These are phyloP conservation scores for Sugiyamaella smithiae DNA, from an alignment of 805 yeast genomes.

Conservation along the genomic window DNA sequence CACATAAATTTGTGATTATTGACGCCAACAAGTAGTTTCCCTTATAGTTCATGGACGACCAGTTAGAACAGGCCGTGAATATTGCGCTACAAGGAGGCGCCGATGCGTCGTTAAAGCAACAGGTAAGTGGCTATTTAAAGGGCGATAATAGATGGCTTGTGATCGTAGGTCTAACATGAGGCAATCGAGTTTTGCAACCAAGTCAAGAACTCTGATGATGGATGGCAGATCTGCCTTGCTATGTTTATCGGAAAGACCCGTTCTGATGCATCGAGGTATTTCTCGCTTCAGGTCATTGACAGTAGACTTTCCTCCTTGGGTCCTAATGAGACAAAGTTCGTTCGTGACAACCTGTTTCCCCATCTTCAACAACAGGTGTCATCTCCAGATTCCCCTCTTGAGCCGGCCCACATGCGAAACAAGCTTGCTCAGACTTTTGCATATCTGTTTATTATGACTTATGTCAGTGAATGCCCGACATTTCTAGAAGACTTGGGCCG, in stretches of 20 bases:
- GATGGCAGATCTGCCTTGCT: conserved; percentile 47
- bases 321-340: conserved; percentile 44
- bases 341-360: conserved; percentile 49
- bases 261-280: conserved; percentile 59
- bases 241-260: conserved; percentile 39
- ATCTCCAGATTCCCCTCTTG: conserved; percentile 22
- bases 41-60: conserved; percentile 40
- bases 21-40: neutral
- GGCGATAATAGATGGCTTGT: no score
- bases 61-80: conserved; percentile 84
- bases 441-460: conserved; percentile 48
- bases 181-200: conserved; percentile 46
- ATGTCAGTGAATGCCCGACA: conserved; percentile 48
- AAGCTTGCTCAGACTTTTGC: conserved; percentile 57
- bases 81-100: conserved; percentile 73
- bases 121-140: conserved; percentile 36
- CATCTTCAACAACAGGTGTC: conserved; percentile 38
- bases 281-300: conserved; percentile 67
- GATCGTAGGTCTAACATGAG: conserved; percentile 27
- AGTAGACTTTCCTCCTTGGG: conserved; percentile 47
- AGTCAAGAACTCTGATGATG: conserved; percentile 43
- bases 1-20: neutral
- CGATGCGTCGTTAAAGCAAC: conserved; percentile 58
- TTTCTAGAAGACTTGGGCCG: conserved; percentile 50
- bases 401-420: conserved; percentile 50